These are phyloP conservation scores for Ajuga reptans DNA, from an alignment of 305 asterid genomes.

Conservation along the genomic window DNA sequence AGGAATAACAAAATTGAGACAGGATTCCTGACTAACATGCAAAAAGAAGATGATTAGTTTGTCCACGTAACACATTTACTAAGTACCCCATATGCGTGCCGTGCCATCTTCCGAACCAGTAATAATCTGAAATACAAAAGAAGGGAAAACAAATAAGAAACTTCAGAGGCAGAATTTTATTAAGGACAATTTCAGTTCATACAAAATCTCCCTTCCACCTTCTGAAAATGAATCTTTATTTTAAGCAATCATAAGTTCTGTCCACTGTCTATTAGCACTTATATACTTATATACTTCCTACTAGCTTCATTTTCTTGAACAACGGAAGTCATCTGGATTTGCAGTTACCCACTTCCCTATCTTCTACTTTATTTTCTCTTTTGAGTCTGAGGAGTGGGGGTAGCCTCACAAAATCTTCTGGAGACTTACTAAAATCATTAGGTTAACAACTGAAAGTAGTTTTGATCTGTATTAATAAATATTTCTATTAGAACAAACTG, in stretches of 20 bases:
- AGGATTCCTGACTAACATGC: slow-evolving; percentile 5
- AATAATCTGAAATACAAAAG: slow-evolving; percentile 50
- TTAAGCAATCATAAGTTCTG: slow-evolving; percentile 1
- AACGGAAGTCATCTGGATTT: background rate
- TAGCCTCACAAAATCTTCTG: background rate
- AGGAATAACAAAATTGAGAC: slow-evolving; percentile 10
- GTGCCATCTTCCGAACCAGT: slow-evolving; percentile 99
- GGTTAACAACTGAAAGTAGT: slow-evolving; percentile 1
- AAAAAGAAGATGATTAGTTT: slow-evolving; percentile 4
- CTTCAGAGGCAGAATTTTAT: slow-evolving; percentile 6
- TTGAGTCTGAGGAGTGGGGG: background rate
- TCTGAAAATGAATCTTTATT: background rate
- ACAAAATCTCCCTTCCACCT: slow-evolving; percentile 4
- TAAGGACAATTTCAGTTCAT: slow-evolving; percentile 1
- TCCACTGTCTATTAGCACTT: background rate
- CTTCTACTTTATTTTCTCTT: background rate
- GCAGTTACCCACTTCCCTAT: background rate
- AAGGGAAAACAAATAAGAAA: slow-evolving; percentile 15
- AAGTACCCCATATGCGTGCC: slow-evolving; percentile 83
- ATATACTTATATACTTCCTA: background rate
- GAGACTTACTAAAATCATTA: background rate
- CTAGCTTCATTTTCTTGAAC: background rate
- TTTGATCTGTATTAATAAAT: background rate
- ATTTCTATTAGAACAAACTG: background rate
- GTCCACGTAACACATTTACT: slow-evolving; percentile 16